Evolutionary conservation across 345 rosid genomes (phyloP).

Genomic region (Capsella bursapastoris): DNA sequence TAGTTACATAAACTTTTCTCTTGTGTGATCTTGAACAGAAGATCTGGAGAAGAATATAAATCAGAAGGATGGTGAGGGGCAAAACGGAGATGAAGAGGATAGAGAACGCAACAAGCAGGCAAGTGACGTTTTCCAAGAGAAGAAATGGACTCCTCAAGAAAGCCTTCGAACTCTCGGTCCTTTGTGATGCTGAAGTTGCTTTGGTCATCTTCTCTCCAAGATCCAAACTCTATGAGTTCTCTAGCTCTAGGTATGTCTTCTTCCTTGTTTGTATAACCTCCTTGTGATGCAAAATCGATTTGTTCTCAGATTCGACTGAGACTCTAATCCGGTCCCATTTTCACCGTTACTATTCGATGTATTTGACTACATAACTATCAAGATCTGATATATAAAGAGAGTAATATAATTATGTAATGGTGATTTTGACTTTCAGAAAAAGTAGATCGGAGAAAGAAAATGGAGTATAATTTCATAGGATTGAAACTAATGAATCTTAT

Average conservation of each 20-base stretch:
- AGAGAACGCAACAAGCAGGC: constrained; percentile 84
- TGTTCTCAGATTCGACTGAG: not conserved
- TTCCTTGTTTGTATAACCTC: not conserved
- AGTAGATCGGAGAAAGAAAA: constrained; percentile 29
- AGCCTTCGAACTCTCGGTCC: constrained; percentile 82
- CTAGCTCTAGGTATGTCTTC: constrained; percentile 57
- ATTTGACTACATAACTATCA: not conserved
- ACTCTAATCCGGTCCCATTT: not conserved
- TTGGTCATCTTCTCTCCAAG: constrained; percentile 78
- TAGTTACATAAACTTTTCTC: not conserved
- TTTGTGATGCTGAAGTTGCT: constrained; percentile 86
- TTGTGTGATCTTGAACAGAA: not conserved
- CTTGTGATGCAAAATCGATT: not conserved
- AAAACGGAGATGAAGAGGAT: constrained; percentile 91
- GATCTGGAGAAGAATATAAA: not conserved
- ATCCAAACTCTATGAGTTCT: constrained; percentile 80
- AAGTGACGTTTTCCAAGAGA: constrained; percentile 87
- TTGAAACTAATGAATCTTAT: not conserved
- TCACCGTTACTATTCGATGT: not conserved
- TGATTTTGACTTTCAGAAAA: not conserved
- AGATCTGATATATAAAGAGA: not conserved
- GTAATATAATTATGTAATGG: not conserved
- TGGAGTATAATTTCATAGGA: not conserved
- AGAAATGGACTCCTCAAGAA: constrained; percentile 81
- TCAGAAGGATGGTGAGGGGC: constrained; percentile 70